Evolutionary conservation across 192 early-diverging fungal genomes (phyloP).

Genomic region (Phycomyces blakesleeanus): DNA sequence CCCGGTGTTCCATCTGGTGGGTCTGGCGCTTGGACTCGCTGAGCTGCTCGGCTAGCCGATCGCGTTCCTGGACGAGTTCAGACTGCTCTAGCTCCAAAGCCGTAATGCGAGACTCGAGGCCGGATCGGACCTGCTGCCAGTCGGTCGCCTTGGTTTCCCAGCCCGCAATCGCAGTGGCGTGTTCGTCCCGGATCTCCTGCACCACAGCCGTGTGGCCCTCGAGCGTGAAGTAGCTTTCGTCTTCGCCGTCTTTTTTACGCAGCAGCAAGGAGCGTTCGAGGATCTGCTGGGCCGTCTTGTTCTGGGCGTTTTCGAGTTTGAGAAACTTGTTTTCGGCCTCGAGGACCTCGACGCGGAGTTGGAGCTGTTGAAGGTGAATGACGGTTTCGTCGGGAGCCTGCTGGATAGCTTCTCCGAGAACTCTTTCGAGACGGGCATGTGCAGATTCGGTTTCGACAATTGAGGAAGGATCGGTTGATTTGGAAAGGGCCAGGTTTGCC

Average conservation of each 20-base stretch:
- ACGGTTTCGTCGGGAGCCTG: constrained; percentile 31
- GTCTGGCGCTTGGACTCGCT: constrained; percentile 34
- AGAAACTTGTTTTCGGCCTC: constrained; percentile 70
- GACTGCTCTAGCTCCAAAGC: constrained; percentile 20
- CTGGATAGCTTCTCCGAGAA: constrained; percentile 18
- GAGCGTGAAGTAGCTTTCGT: constrained; percentile 23
- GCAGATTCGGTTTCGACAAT: constrained; percentile 9
- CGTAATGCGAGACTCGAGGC: constrained; percentile 12
- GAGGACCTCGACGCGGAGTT: constrained; percentile 60
- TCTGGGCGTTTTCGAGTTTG: constrained; percentile 62
- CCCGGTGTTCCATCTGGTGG: constrained; percentile 34
- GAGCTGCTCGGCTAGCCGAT: constrained; percentile 30
- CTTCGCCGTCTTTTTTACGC: constrained; percentile 21
- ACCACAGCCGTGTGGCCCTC: constrained; percentile 28
- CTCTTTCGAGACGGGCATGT: constrained; percentile 17
- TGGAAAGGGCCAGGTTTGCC: constrained; percentile 21
- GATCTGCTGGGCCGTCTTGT: constrained; percentile 54
- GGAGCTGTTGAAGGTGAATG: constrained; percentile 54
- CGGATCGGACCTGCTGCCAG: constrained; percentile 5
- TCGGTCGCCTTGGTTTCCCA: constrained; percentile 10
- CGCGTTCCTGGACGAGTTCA: constrained; percentile 28
- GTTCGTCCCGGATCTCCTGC: constrained; percentile 19
- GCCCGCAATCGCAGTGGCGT: constrained; percentile 6
- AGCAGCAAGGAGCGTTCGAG: constrained; percentile 36
- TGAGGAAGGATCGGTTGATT: constrained; percentile 20